Base-by-base conservation (phyloP, 2,329 filamentous ascomycete species). In the Stagonosporopsis chrysanthemi region DNA sequence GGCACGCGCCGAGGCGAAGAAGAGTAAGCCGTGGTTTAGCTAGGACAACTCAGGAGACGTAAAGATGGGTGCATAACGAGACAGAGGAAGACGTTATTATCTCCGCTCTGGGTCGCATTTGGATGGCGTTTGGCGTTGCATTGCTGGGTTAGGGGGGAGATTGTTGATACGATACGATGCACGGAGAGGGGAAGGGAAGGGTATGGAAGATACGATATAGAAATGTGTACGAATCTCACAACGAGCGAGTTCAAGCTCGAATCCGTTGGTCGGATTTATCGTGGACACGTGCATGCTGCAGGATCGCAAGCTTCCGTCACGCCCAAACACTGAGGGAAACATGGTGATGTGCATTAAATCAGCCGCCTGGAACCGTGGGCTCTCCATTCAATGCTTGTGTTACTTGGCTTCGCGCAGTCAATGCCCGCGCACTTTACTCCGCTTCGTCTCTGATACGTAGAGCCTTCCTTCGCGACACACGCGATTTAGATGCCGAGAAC, bases 1-100 rank as follows among this genome's bases (percentile, higher is more conserved):
- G 12, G 67, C 67, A 4, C 54, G 67, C 31, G 65, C 65, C 46
- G 67, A 69, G 53, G 67, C 67, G 17, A 58, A 50, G 33, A 68
- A 52, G 56, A 63, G 56, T 22, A 64, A 66, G 29, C 43, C 56
- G 4, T 69, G 66, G 67, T 69, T 69, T 43, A 52, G 62, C 29
- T 66, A 44, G 56, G 38, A n/a, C 14, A 19, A 17, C 3, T 22
- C 17, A 22, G 17, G 36, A 23, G 19, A 11, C 9, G n/a, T 22
- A 14, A 12, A 31, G 23, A 7, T 15, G 17, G 24, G 6, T 39
- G 39, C 3, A 14, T n/a, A 2, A n/a, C 23, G 31, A 15, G 31
- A 40, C n/a, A 24, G 40, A 26, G 17, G 39, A 26, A 15, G 29
- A 28, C 2, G 15, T 39, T 2, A 38, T n/a, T 40, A 26, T 45